Evolutionary conservation across 805 yeast genomes (phyloP).

Genomic region (Saturnispora dispora): DNA sequence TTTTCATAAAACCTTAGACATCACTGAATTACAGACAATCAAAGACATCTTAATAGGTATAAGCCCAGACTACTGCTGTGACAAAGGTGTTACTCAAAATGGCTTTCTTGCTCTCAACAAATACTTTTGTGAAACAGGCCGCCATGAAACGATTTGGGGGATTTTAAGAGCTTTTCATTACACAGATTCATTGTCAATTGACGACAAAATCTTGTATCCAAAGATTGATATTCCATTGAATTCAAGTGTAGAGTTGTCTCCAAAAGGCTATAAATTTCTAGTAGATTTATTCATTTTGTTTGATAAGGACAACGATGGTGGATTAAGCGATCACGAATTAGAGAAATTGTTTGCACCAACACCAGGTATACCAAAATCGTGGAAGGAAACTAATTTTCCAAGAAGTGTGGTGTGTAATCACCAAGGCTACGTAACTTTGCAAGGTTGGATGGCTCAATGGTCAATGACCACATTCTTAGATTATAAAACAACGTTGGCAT

Average conservation of each 20-base stretch:
- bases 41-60: constrained; percentile 28
- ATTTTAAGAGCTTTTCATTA: constrained; percentile 80
- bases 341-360: constrained; percentile 70
- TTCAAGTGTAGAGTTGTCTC: constrained; percentile 84
- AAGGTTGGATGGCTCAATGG: constrained; percentile 99
- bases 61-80: constrained; percentile 25
- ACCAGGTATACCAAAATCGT: constrained; percentile 82
- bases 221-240: constrained; percentile 61
- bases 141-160: constrained; percentile 98
- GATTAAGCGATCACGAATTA: constrained; percentile 69
- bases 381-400: constrained; percentile 86
- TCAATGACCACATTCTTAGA: constrained; percentile 89
- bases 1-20: constrained; percentile 46
- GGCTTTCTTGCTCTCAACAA: constrained; percentile 77
- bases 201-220: constrained; percentile 74
- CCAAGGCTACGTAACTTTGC: constrained; percentile 80
- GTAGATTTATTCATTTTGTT: constrained; percentile 83
- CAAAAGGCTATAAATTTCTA: constrained; percentile 82
- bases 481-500: constrained; percentile 74
- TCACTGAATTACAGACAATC: constrained; percentile 39
- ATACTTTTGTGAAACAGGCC: constrained; percentile 78
- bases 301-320: constrained; percentile 96
- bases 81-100: constrained; percentile 52
- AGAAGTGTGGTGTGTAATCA: constrained; percentile 82
- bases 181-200: constrained; percentile 82